Evolutionary conservation across 2,329 filamentous ascomycete genomes (phyloP).

Genomic region (Byssochlamys sp.): DNA sequence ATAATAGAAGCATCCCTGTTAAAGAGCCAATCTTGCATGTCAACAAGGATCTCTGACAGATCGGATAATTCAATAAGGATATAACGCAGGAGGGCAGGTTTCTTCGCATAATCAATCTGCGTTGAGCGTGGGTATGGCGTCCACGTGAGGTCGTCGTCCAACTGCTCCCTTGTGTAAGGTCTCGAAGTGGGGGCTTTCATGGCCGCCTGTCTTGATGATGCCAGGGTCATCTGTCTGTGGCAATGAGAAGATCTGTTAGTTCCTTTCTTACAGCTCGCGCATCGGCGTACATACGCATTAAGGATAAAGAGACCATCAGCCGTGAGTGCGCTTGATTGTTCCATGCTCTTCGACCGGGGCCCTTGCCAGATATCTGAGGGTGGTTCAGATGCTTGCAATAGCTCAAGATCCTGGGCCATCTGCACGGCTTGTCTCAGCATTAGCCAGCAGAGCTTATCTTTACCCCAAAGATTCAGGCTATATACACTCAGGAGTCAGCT

Average conservation of each 20-base stretch:
- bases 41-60: conserved; percentile 14
- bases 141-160: conserved; percentile 16
- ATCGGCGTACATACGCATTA: conserved; percentile 15
- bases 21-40: conserved; percentile 17
- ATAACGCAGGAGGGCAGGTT: conserved; percentile 18
- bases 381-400: conserved; percentile 13
- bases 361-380: conserved; percentile 5
- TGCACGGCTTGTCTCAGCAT: conserved; percentile 23
- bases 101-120: conserved; percentile 14
- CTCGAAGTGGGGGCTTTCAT: conserved; percentile 11
- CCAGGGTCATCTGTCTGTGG: conserved; percentile 21
- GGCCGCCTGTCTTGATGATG: conserved; percentile 12
- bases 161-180: conserved; percentile 7
- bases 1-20: conserved; percentile 9
- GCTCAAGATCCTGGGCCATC: conserved; percentile 21
- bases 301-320: conserved; percentile 24
- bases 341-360: conserved; percentile 9
- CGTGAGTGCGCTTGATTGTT: conserved; percentile 15
- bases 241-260: conserved; percentile 5
- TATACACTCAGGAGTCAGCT: conserved; percentile 4
- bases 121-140: conserved; percentile 24
- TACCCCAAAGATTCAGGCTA: conserved; percentile 21
- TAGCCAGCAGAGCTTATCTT: conserved; percentile 18
- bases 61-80: conserved; percentile 13
- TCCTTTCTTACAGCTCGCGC: neutral